Evolutionary conservation across 1,284 basidiomycete species (phyloP).

Genomic region (Apiotrichum porosum): DNA sequence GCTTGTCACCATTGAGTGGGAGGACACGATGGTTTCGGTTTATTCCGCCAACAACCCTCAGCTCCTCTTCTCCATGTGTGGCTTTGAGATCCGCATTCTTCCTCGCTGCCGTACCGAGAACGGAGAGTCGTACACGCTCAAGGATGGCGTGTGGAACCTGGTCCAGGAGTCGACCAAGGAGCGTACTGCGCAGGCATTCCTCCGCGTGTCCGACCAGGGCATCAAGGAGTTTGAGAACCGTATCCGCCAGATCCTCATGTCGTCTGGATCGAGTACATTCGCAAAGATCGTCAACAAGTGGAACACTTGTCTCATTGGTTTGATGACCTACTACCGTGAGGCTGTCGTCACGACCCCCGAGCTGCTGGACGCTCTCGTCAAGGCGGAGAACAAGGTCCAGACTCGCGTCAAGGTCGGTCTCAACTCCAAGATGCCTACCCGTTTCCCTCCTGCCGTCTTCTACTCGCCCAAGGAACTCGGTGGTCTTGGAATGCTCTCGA

Average conservation of each 20-base stretch:
- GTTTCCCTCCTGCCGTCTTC: conserved; percentile 95
- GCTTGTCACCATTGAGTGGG: conserved; percentile 98
- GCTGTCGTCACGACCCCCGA: conserved; percentile 98
- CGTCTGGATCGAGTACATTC: conserved; percentile 97
- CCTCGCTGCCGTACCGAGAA: conserved; percentile 83
- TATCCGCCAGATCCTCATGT: conserved; percentile 96
- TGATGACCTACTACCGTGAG: conserved; percentile 98
- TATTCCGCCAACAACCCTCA: conserved; percentile 98
- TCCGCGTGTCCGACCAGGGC: conserved; percentile 94
- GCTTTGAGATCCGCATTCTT: conserved; percentile 94
- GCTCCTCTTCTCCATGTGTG: conserved; percentile 94
- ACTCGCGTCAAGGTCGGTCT: conserved; percentile 98
- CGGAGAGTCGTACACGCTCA: conserved; percentile 91
- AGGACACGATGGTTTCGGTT: conserved; percentile 91
- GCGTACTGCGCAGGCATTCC: conserved; percentile 92
- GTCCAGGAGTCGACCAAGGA: conserved; percentile 96
- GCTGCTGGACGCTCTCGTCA: conserved; percentile 86
- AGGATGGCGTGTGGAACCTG: conserved; percentile 96
- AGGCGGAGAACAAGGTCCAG: conserved; percentile 98
- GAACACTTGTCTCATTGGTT: conserved; percentile 90
- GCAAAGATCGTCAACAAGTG: conserved; percentile 99
- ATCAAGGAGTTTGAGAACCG: conserved; percentile 95
- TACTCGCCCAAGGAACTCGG: conserved; percentile 94
- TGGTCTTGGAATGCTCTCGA: conserved; percentile 97
- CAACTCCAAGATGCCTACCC: conserved; percentile 98